These are phyloP conservation scores for Cardamine occulta DNA, from an alignment of 345 rosid genomes.

Conservation along the genomic window DNA sequence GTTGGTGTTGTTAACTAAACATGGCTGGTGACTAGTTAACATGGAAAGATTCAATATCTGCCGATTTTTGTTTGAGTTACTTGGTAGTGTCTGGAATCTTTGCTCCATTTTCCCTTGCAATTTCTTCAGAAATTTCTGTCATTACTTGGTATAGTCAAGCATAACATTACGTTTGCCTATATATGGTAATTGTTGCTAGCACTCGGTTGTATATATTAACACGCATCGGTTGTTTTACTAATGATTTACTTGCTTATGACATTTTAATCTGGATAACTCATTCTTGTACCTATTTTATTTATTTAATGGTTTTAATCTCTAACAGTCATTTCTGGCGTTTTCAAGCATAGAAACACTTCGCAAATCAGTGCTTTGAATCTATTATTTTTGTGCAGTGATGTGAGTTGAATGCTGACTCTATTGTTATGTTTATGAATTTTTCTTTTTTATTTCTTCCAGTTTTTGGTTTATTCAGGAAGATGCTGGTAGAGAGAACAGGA, in stretches of 20 bases:
- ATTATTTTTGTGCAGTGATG: neutral
- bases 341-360: neutral
- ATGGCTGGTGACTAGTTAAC: neutral
- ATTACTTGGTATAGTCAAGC: too few species aligned
- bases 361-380: neutral
- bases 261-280: neutral
- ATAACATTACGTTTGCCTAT: neutral
- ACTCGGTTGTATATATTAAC: neutral
- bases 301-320: neutral
- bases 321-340: conserved; percentile 10
- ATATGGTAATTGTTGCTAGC: neutral
- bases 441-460: conserved; percentile 46
- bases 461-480: conserved; percentile 68
- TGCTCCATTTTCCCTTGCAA: neutral
- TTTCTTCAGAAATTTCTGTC: neutral
- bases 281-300: neutral
- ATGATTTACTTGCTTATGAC: conserved; percentile 2
- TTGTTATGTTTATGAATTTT: conserved; percentile 38
- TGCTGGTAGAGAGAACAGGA: conserved; percentile 61
- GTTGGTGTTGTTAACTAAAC: neutral
- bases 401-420: conserved; percentile 17
- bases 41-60: neutral
- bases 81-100: neutral
- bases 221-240: neutral
- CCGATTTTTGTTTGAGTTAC: neutral